Conservation (phyloP, 345 rosid genomes). For the Angophora floribunda region DNA sequence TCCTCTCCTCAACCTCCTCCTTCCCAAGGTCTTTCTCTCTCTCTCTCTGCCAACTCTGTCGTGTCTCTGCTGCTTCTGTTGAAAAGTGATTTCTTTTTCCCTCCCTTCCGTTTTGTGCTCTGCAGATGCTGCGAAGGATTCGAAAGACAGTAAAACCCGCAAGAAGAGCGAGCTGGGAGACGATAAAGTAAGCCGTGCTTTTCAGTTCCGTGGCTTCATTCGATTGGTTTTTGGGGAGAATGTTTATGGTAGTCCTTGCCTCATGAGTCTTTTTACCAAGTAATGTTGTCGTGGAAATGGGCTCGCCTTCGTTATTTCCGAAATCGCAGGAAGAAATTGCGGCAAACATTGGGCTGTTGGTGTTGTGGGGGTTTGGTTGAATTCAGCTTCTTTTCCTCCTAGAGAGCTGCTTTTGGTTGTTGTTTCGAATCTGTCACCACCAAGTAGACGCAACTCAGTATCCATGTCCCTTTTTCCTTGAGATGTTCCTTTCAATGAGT, state of each 20-base stretch:
- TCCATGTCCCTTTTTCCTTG: neutral
- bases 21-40: neutral
- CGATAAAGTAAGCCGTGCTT: neutral
- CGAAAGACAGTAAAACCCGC: neutral
- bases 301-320: neutral
- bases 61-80: neutral
- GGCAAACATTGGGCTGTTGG: neutral
- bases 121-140: constrained; percentile 12
- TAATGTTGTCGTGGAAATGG: neutral
- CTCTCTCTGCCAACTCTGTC: neutral
- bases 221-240: neutral
- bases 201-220: neutral
- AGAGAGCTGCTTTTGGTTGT: neutral
- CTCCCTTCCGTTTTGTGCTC: neutral
- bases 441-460: neutral
- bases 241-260: neutral
- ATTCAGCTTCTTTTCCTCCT: neutral
- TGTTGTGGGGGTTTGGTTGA: neutral
- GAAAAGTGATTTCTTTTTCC: neutral
- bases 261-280: neutral
- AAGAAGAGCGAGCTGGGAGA: neutral
- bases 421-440: neutral
- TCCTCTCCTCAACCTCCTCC: constrained; percentile 4
- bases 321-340: neutral
- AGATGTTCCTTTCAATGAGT: neutral